phyloP scores from a whole-genome alignment of 2,329 filamentous ascomycete genomes.

The Acrocalymma vagum region DNA sequence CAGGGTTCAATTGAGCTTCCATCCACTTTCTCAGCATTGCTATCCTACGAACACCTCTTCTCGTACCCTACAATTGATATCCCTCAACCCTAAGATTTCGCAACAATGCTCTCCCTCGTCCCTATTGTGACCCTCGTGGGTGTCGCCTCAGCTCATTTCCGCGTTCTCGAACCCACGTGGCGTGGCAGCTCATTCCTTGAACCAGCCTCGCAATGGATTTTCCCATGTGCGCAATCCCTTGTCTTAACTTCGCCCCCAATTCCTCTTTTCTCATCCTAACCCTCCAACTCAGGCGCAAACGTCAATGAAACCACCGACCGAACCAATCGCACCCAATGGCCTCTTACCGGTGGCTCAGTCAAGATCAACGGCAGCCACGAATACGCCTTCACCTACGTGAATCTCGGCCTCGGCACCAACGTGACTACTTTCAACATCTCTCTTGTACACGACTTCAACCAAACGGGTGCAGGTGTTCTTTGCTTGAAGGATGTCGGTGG shows the following conservation, averaged over 20 bases:
- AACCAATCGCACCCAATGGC: slow-evolving; percentile 57
- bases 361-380: slow-evolving; percentile 51
- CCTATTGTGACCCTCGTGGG: slow-evolving; percentile 32
- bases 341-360: slow-evolving; percentile 53
- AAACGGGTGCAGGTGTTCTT: slow-evolving; percentile 58
- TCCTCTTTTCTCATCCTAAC: slow-evolving; percentile 4
- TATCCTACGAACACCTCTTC: no score
- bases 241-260: no score
- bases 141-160: slow-evolving; percentile 53
- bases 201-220: slow-evolving; percentile 49
- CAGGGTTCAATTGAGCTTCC: slow-evolving; percentile 1
- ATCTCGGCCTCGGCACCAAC: slow-evolving; percentile 53
- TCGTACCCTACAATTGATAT: slow-evolving; percentile 1
- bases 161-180: slow-evolving; percentile 52
- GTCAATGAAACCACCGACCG: slow-evolving; percentile 47
- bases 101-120: slow-evolving; percentile 30
- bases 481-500: slow-evolving; percentile 51
- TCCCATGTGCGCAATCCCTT: slow-evolving; percentile 45
- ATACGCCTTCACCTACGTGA: slow-evolving; percentile 57
- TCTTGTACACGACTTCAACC: slow-evolving; percentile 55
- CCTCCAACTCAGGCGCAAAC: slow-evolving; percentile 46
- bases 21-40: slow-evolving; percentile 1
- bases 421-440: slow-evolving; percentile 56
- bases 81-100: neutral
- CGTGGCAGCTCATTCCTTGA: slow-evolving; percentile 51